These are phyloP conservation scores for Amanita brunnescens DNA, from an alignment of 768 basidiomycete species.

Conservation along the genomic window DNA sequence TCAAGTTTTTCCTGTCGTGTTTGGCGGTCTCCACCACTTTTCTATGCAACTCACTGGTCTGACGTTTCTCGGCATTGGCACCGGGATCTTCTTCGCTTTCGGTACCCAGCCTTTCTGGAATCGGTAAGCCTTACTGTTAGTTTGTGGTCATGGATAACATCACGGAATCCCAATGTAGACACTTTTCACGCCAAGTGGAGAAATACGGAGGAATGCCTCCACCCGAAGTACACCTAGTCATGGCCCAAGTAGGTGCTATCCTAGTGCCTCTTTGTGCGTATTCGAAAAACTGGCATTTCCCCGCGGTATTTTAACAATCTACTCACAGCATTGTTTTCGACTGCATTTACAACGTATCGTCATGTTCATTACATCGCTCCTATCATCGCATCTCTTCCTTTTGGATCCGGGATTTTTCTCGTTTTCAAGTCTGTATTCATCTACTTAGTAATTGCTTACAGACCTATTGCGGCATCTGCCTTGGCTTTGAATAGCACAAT, in stretches of 20 bases:
- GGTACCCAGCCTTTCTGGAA: constrained; percentile 47
- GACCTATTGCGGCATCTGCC: constrained; percentile 58
- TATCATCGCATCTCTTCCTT: constrained; percentile 56
- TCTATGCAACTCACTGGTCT: constrained; percentile 44
- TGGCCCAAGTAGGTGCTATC: constrained; percentile 64
- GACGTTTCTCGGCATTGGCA: constrained; percentile 52
- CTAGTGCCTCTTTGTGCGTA: constrained; percentile 49
- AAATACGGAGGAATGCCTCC: constrained; percentile 42
- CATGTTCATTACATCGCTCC: constrained; percentile 56
- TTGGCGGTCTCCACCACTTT: constrained; percentile 38
- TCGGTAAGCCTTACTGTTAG: too few relatives aligned
- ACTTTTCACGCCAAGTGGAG: constrained; percentile 27
- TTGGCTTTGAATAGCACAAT: constrained; percentile 60
- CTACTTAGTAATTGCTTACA: constrained; percentile 62
- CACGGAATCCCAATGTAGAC: constrained; percentile 17
- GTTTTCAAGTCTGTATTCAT: constrained; percentile 66
- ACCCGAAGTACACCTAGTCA: constrained; percentile 56
- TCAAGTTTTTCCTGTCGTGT: constrained; percentile 50
- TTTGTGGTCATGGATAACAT: constrained; percentile 4
- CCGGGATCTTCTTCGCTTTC: constrained; percentile 45
- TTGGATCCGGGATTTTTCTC: constrained; percentile 56
- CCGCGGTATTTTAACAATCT: constrained; percentile 26
- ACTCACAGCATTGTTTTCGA: constrained; percentile 42
- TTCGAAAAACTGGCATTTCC: constrained; percentile 34
- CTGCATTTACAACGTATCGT: constrained; percentile 46